phyloP scores from a whole-genome alignment of 2,329 filamentous ascomycete species.

The Metarhizium album region DNA sequence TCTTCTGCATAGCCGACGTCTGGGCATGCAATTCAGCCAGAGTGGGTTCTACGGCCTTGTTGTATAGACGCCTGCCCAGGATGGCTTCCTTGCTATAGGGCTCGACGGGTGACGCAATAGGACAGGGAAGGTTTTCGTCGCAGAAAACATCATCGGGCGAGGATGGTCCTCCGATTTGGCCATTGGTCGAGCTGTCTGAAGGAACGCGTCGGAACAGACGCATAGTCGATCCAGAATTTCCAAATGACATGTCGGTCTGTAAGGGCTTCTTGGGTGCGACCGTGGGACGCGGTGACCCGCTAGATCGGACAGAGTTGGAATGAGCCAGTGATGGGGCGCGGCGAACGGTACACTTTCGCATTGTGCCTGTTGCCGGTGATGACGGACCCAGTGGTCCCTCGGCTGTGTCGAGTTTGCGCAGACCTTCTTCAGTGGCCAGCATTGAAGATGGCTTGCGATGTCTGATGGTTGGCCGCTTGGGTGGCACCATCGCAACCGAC shows the following conservation, averaged over 20 bases:
- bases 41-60: conserved; percentile 69
- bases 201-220: conserved; percentile 80
- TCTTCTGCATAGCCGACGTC: conserved; percentile 53
- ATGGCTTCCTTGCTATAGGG: conserved; percentile 68
- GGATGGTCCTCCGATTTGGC: conserved; percentile 24
- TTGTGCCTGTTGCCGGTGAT: conserved; percentile 43
- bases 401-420: conserved; percentile 50
- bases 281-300: conserved; percentile 32
- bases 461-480: conserved; percentile 42
- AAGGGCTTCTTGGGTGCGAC: conserved; percentile 61
- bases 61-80: conserved; percentile 71
- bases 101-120: conserved; percentile 34
- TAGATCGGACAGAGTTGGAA: conserved; percentile 20
- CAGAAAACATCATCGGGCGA: conserved; percentile 32
- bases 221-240: conserved; percentile 85
- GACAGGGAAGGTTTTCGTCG: conserved; percentile 55
- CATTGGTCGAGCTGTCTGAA: conserved; percentile 51
- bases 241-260: conserved; percentile 84
- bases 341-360: conserved; percentile 48
- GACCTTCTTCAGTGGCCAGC: conserved; percentile 46
- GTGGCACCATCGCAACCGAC: conserved; percentile 38
- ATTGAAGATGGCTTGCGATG: conserved; percentile 46
- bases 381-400: conserved; percentile 47
- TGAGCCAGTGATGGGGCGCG: conserved; percentile 34
- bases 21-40: conserved; percentile 83